phyloP scores from a whole-genome alignment of 345 rosid species.

The Eucalyptus cloeziana region DNA sequence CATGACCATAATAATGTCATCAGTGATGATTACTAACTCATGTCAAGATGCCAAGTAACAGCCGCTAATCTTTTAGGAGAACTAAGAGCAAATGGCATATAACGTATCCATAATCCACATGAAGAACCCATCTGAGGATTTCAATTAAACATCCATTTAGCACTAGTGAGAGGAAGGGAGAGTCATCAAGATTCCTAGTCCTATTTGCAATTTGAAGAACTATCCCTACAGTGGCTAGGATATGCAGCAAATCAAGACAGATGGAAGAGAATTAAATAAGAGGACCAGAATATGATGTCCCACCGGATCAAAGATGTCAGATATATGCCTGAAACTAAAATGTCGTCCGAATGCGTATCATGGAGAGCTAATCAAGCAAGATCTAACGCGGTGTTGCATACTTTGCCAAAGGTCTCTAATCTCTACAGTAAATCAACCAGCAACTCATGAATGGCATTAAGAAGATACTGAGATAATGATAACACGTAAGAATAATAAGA shows the following conservation, averaged over 20 bases:
- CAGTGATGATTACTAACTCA: background rate
- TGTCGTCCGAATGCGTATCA: background rate
- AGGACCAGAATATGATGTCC: background rate
- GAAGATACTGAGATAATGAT: background rate
- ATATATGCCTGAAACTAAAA: background rate
- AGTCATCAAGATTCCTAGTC: background rate
- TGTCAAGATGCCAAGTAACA: background rate
- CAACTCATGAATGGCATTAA: background rate
- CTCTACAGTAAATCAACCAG: background rate
- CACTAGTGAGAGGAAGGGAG: background rate
- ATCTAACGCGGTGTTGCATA: background rate
- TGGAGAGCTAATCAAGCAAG: background rate
- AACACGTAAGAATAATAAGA: background rate
- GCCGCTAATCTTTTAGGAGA: background rate
- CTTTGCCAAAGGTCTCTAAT: background rate
- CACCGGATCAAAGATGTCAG: background rate
- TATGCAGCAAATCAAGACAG: background rate
- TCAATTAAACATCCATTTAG: background rate
- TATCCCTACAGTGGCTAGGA: background rate
- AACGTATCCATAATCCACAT: background rate
- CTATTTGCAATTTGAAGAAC: background rate
- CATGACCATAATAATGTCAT: background rate
- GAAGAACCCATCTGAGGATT: background rate
- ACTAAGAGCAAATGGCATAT: background rate
- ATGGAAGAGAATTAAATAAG: background rate